Percentiles rank a stretch among this genome's conserved stretches.
phyloP scores from a whole-genome alignment of 2,329 filamentous ascomycete species.

The Clonostachys solani region DNA sequence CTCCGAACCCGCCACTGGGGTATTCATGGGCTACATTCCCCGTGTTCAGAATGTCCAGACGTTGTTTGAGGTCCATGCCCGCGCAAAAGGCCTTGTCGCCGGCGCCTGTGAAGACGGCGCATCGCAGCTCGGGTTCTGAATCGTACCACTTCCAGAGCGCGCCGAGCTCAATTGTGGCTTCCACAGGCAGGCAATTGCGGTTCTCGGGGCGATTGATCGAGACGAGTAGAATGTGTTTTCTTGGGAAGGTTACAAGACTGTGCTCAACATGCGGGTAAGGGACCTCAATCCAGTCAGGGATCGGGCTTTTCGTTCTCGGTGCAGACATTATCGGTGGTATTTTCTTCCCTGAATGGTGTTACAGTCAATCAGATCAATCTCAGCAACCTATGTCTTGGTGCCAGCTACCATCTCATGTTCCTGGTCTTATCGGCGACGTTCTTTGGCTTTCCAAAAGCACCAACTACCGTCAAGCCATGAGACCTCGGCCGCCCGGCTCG shows the following conservation, averaged over 20 bases:
- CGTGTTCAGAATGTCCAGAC: slow-evolving; percentile 19
- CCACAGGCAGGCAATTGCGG: slow-evolving; percentile 33
- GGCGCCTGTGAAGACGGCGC: slow-evolving; percentile 46
- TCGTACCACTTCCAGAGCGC: slow-evolving; percentile 47
- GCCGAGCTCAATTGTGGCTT: slow-evolving; percentile 30
- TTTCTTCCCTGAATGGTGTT: neutral
- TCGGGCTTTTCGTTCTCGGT: slow-evolving; percentile 14
- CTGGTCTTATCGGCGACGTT: no score
- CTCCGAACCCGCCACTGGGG: slow-evolving; percentile 20
- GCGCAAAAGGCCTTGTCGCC: slow-evolving; percentile 47
- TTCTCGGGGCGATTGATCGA: slow-evolving; percentile 35
- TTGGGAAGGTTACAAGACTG: slow-evolving; percentile 31
- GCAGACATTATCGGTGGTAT: slow-evolving; percentile 9
- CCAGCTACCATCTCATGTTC: no score
- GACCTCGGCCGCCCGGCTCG: no score
- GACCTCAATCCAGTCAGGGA: slow-evolving; percentile 24
- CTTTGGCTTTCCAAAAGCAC: no score
- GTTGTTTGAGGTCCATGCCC: slow-evolving; percentile 49
- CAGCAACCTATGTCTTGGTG: no score
- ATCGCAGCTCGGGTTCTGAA: slow-evolving; percentile 38
- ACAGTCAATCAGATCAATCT: no score
- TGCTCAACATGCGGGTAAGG: slow-evolving; percentile 22
- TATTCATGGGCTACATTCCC: slow-evolving; percentile 23
- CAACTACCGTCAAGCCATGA: no score
- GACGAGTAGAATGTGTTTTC: slow-evolving; percentile 32